Evolutionary conservation across 164 flowering plant species (phyloP).

Genomic region (Brasenia schreberi): DNA sequence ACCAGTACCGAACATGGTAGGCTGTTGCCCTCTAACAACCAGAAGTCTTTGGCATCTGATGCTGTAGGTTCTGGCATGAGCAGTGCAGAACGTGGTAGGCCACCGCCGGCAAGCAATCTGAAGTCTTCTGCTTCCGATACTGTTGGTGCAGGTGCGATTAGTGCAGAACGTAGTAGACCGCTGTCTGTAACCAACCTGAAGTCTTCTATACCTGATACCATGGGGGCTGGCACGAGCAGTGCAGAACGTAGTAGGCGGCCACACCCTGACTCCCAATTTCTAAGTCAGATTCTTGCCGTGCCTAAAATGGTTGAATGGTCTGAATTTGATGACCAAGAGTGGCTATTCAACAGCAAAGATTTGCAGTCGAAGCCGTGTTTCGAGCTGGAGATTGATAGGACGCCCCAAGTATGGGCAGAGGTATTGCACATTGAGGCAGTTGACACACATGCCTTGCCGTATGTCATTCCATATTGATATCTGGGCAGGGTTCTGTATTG

Average conservation of each 20-base stretch:
- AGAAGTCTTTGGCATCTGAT: too few species aligned
- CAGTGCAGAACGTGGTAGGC: constrained; percentile 11
- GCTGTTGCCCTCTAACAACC: constrained; percentile 25
- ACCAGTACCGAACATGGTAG: constrained; percentile 5
- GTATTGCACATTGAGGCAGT: constrained; percentile 43
- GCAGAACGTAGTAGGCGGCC: constrained; percentile 26
- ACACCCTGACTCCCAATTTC: constrained; percentile 59
- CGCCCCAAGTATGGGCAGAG: constrained; percentile 53
- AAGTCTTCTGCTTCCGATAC: too few species aligned
- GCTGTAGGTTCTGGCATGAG: not conserved
- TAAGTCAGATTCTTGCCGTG: constrained; percentile 37
- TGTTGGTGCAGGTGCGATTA: too few species aligned
- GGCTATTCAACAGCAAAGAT: constrained; percentile 29
- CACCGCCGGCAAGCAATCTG: constrained; percentile 21
- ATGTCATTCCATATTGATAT: constrained; percentile 63
- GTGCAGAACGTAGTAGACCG: too few species aligned
- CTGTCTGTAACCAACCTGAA: not conserved
- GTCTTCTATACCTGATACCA: not conserved
- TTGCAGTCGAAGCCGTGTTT: constrained; percentile 17
- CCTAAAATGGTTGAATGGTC: constrained; percentile 54
- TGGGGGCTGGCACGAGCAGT: not conserved
- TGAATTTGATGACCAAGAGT: constrained; percentile 51
- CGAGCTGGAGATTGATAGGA: constrained; percentile 11
- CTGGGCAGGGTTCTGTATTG: not conserved
- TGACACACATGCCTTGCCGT: constrained; percentile 65